Base-by-base conservation (phyloP, 2,329 filamentous ascomycete species). In the Neobulgaria alba region DNA sequence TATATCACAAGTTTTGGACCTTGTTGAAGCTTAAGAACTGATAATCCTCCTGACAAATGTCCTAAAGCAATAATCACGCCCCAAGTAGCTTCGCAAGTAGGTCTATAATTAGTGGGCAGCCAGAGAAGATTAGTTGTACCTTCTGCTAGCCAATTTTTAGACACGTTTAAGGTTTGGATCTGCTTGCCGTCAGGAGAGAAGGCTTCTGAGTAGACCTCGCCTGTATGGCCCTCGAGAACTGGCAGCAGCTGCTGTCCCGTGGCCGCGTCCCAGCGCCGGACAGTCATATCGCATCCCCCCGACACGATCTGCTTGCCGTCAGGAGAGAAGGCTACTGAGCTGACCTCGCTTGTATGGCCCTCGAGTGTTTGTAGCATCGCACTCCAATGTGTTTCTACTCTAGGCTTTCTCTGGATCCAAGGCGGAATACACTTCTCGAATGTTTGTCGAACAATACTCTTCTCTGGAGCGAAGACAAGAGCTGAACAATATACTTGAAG, bases 401-500 rank as follows among this genome's bases (percentile, higher is more conserved):
- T 46, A 18, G 45, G 39, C 37, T 39, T 43, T 33, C 12, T 43
- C 19, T 38, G 16, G 9, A 55, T 52, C 50, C 39, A 50, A 38
- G 18, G 4, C 3, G 46, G 48, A 3, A 44, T 41, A 41, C 17
- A 38, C 23, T 49, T 33, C 15, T 42, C 4, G 31, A 52, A 57
- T 10, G 5, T 33, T 17, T 36, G 38, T 32, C 59, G 52, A 18
- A 62, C 32, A 33, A 57, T 45, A 40, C 59, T 61, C 14, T 45
- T 39, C 20, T 48, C 36, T 38, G 59, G 62, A 18, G 55, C 49
- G 43, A 65, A 64, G 36, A 50, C 46, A 29, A 52, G 57, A 18
- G 39, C 58, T 35, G 50, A 61, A 37, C 38, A 57, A 46, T 65
- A 65, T 39, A 51, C 30, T 41, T 65, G 61, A n/a, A 56, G 48